Percentiles rank a stretch among this genome's conserved stretches.
Conservation (phyloP, 1,139 yeast genomes). For the Hemisphaericaspora subhashii region DNA sequence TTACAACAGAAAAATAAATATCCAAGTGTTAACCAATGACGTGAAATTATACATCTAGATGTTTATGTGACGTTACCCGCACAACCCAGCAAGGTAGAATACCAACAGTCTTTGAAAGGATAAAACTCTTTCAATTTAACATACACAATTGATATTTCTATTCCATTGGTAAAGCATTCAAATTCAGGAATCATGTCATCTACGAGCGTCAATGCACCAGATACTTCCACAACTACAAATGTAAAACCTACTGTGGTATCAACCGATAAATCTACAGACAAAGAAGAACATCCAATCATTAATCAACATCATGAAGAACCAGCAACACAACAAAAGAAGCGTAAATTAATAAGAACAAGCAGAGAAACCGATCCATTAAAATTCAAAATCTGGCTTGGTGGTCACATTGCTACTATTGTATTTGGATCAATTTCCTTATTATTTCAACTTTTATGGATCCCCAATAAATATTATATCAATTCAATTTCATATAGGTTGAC, state of each 20-base stretch:
- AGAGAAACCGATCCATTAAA: constrained; percentile 41
- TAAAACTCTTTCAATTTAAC: no score
- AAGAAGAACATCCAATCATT: not conserved
- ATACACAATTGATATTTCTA: no score
- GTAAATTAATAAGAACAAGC: constrained; percentile 41
- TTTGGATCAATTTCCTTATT: constrained; percentile 51
- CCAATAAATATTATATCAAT: constrained; percentile 46
- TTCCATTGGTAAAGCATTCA: no score
- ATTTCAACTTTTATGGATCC: constrained; percentile 49
- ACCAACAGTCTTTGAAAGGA: no score
- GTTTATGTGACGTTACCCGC: no score
- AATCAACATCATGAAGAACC: constrained; percentile 3
- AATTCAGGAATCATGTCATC: constrained; percentile 4
- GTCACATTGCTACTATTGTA: constrained; percentile 51
- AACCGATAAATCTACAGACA: constrained; percentile 3
- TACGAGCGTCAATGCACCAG: constrained; percentile 8
- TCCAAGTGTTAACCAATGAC: no score
- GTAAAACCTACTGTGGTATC: not conserved
- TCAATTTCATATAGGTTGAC: constrained; percentile 51
- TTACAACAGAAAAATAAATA: no score
- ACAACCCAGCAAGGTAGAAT: no score
- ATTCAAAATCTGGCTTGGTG: constrained; percentile 59
- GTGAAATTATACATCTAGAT: no score
- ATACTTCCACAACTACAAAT: constrained; percentile 5
- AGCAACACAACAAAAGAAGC: constrained; percentile 26